Percentiles rank a stretch among this genome's conserved stretches.
Evolutionary conservation across 441 rosid species (phyloP).

Genomic region (Flueggea neowawraea): DNA sequence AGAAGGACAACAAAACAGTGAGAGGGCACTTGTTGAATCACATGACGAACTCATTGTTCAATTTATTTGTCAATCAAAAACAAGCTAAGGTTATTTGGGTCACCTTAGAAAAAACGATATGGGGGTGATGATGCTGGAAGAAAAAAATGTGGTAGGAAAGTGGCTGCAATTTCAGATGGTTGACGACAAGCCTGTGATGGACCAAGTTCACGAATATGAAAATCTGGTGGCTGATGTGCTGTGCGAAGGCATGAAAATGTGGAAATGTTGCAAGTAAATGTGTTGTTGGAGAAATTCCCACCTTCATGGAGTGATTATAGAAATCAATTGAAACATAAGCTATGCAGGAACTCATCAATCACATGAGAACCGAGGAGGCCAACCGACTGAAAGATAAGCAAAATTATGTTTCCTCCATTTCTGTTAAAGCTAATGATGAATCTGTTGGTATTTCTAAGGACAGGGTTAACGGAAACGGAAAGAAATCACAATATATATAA

Average conservation of each 20-base stretch:
- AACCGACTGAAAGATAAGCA: not conserved
- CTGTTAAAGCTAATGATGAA: no score
- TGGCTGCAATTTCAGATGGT: conserved; percentile 4
- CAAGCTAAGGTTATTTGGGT: not conserved
- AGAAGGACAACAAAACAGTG: not conserved
- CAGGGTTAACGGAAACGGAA: no score
- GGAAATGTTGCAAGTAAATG: no score
- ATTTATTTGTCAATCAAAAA: not conserved
- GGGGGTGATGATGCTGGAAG: conserved; percentile 9
- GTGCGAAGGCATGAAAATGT: conserved; percentile 4
- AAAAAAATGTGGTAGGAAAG: not conserved
- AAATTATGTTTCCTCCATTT: no score
- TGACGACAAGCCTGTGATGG: conserved; percentile 1
- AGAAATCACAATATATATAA: no score
- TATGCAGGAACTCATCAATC: not conserved
- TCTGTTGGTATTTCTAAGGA: no score
- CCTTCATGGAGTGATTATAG: no score
- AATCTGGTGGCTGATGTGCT: not conserved
- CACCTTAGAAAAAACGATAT: no score
- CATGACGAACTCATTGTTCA: conserved; percentile 1
- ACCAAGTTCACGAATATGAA: conserved; percentile 2
- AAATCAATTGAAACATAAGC: no score
- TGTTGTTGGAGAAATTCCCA: no score
- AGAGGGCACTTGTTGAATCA: not conserved
- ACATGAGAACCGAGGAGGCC: not conserved